These are phyloP conservation scores for Rehmannia glutinosa DNA, from an alignment of 257 asterid genomes.

Conservation along the genomic window DNA sequence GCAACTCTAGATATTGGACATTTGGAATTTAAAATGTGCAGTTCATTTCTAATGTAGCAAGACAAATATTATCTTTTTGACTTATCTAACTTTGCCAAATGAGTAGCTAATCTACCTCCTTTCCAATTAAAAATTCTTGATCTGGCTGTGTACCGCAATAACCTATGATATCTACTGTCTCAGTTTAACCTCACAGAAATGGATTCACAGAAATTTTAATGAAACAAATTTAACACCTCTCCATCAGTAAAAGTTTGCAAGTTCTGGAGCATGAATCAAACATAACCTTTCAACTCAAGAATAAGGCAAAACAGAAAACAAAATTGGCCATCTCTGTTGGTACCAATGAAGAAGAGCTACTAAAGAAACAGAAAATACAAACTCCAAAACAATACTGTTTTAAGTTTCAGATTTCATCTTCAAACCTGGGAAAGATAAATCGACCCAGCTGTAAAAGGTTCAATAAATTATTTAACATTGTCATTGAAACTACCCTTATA, in stretches of 20 bases:
- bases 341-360: not conserved
- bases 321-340: not conserved
- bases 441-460: not conserved
- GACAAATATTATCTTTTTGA: not conserved
- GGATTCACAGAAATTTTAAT: not conserved
- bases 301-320: not conserved
- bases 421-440: not conserved
- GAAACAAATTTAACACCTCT: too few species aligned
- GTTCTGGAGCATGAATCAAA: not conserved
- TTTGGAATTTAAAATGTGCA: not conserved
- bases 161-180: too few species aligned
- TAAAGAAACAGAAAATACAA: not conserved
- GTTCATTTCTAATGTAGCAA: not conserved
- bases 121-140: slow-evolving; percentile 1
- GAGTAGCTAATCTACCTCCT: not conserved
- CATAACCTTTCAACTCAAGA: not conserved
- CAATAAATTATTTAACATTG: too few species aligned
- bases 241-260: not conserved
- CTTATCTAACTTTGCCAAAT: not conserved
- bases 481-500: too few species aligned
- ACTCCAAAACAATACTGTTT: not conserved
- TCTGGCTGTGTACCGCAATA: not conserved
- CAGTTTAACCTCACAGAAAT: not conserved
- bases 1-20: not conserved
- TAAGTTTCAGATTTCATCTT: not conserved